Base-by-base conservation (phyloP, 495 filamentous ascomycete genomes). In the Beverwykella pulmonaria region DNA sequence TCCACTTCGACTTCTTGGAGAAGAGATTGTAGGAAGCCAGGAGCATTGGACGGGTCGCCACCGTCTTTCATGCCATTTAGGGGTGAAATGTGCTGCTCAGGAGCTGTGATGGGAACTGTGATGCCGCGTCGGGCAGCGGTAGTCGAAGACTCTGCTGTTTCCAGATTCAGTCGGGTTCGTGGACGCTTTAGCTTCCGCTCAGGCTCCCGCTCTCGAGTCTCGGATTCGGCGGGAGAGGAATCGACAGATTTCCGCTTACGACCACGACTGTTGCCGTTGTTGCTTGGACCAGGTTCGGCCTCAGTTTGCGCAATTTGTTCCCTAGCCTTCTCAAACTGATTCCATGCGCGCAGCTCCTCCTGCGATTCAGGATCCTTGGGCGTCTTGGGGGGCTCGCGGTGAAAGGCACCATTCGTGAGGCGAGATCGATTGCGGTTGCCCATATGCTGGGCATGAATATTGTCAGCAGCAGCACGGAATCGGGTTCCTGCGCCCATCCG, bases 261-360 rank as follows among this genome's bases (percentile, higher is more conserved):
- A 49, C 77, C 79, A 15, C 67, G 75, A 19, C 76, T 67, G n/a
- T 62, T 67, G 80, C 79, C 52, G 82, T 72, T 29, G 81, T 67
- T 20, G 62, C 58, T 36, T 56, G 53, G 17, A 36, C 29, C 27
- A 4, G 62, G 22, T 14, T 47, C 39, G 10, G 48, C 53, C 26
- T 69, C 61, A 1, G 59, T 20, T 36, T 61, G 46, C 12, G 30
- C 44, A 17, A 53, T 27, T 29, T 87, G 82, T 30, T 92, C 88
- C 70, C 89, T 85, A 36, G 91, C 91, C 66, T 86, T 90, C 67
- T 97, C 92, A 59, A 96, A 87, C 22, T 87, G 91, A 57, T 92
- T 91, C 93, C 93, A 97, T 12, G 93, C 93, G 29, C 85, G 82
- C 65, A 87, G 82, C 72, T 95, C 92, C 60, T 96, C 92, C 12